Evolutionary conservation across 345 rosid species (phyloP), one percentile per base, ranked within the genome.

Genomic region (Arabis hirsuta): DNA sequence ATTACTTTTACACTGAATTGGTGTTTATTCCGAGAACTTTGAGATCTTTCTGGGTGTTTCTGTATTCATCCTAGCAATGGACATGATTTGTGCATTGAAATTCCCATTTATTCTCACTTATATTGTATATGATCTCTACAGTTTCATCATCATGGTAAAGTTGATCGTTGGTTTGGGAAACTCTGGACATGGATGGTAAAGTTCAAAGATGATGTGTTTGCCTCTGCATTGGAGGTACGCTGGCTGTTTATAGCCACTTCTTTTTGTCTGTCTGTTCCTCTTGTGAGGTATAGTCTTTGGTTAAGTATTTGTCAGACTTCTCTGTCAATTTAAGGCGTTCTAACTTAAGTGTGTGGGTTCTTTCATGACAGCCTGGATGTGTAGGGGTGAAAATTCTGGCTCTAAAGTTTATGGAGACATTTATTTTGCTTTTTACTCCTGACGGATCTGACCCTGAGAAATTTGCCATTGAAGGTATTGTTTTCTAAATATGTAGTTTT

Each of bases 341-440:
- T 70, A 42, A 70, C 50, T 22, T 57, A 48, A 64, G 44, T 59
- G 42, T 56, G 47, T n/a, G 43, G 34, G 43, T 70, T 65, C 72
- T 79, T 57, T 59, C 73, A 60, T 41, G 80, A 84, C 81, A 95
- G 99, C 89, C 90, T 80, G 97, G 92, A 62, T 69, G 76, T 48
- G 78, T 90, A 56, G 87, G 96, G 62, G 82, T 81, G 62, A 87
- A 76, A 85, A 73, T 95, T 87, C 79, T 86, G 81, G 90, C 96
- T 29, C 78, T 91, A 76, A 95, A 91, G 82, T 95, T 91, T 81
- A 81, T 95, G 96, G 96, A 95, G 82, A 91, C 79, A 9, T 85
- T 79, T 74, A 66, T 95, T 56, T 80, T 91, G 71, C 90, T 86
- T 55, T 95, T 95, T 80, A 87, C 96, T 55, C 65, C 90, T 27